phyloP scores from a whole-genome alignment of 2,329 filamentous ascomycete species.

The Fusarium xyrophilum region DNA sequence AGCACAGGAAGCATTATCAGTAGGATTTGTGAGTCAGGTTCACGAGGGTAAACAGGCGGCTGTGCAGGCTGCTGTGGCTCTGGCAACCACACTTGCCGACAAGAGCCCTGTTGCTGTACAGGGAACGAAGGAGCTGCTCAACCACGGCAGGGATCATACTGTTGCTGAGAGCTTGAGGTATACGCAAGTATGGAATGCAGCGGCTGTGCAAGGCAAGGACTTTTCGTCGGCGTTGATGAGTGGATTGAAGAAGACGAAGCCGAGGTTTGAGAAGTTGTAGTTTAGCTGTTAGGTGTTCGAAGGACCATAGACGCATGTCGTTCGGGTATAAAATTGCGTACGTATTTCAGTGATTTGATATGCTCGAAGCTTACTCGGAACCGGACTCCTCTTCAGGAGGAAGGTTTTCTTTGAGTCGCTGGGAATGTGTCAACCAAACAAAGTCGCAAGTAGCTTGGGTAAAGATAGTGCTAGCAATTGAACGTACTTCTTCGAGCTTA shows the following conservation, averaged over 20 bases:
- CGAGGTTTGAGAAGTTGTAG: slow-evolving; percentile 85
- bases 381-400: slow-evolving; percentile 60
- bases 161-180: slow-evolving; percentile 83
- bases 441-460: not conserved
- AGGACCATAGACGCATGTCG: not conserved
- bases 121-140: slow-evolving; percentile 86
- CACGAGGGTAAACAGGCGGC: slow-evolving; percentile 68
- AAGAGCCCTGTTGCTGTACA: slow-evolving; percentile 91
- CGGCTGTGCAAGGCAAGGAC: slow-evolving; percentile 81
- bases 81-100: slow-evolving; percentile 70
- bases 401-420: slow-evolving; percentile 61
- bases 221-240: slow-evolving; percentile 76
- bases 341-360: not conserved
- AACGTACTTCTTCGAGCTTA: slow-evolving; percentile 70
- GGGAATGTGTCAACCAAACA: slow-evolving; percentile 16
- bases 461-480: not conserved
- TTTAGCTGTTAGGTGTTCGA: not conserved
- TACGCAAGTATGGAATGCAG: slow-evolving; percentile 86
- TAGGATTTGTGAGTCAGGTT: slow-evolving; percentile 74
- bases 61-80: slow-evolving; percentile 65
- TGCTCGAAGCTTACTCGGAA: slow-evolving; percentile 50
- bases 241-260: slow-evolving; percentile 78
- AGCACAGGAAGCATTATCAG: slow-evolving; percentile 71
- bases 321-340: not conserved
- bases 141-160: slow-evolving; percentile 79